Conservation (phyloP, 257 asterid species). For the Salvia miltiorrhiza region DNA sequence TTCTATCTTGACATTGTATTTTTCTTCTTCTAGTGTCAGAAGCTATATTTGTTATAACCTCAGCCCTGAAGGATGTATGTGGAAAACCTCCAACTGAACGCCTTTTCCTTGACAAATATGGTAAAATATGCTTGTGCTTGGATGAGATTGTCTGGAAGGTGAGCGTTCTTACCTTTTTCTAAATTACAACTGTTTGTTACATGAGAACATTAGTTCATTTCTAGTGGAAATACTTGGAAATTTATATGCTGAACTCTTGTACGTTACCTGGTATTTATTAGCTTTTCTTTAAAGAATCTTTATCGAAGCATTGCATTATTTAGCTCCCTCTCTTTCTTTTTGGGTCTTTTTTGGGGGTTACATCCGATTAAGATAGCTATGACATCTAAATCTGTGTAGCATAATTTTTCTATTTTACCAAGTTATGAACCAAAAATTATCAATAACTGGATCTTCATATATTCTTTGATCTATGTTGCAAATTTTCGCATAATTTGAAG, state of each 20-base stretch:
- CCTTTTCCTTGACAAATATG: constrained; percentile 91
- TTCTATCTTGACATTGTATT: not conserved
- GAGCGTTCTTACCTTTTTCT: not conserved
- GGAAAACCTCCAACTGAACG: constrained; percentile 93
- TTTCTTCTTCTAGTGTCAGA: constrained; percentile 60
- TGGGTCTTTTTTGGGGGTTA: not conserved
- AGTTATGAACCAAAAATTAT: not conserved
- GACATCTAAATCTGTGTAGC: not conserved
- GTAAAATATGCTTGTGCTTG: constrained; percentile 90
- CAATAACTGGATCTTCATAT: not conserved
- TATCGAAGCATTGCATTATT: not conserved
- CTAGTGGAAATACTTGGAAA: not conserved
- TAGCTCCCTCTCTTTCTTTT: too few species aligned
- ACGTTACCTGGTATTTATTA: not conserved
- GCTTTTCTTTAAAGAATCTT: not conserved
- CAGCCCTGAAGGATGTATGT: constrained; percentile 92
- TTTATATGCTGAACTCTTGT: not conserved
- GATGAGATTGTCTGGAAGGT: constrained; percentile 99
- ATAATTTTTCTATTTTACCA: not conserved
- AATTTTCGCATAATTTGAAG: not conserved
- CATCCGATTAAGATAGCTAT: not conserved
- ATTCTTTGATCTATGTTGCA: not conserved
- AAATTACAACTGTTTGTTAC: not conserved
- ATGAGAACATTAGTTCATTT: not conserved
- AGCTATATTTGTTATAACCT: constrained; percentile 79